Conservation (phyloP, 2,329 filamentous ascomycete genomes). For the Myriosclerotinia curreyana region DNA sequence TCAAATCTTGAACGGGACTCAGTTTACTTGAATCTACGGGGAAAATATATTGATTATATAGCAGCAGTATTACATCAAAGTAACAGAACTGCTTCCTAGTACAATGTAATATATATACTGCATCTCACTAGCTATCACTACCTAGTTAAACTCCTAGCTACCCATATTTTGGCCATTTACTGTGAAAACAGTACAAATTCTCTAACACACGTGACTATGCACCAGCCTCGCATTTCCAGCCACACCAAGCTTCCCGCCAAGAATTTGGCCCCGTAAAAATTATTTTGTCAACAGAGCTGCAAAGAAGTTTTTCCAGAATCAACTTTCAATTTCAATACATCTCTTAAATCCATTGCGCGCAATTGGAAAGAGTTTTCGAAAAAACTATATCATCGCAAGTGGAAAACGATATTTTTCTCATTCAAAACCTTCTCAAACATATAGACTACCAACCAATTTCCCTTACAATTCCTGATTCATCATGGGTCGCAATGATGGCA, state of each 20-base stretch:
- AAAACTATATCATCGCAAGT: not conserved
- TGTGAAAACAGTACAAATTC: no score
- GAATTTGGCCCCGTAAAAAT: conserved; percentile 2
- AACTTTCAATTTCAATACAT: not conserved
- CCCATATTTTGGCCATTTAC: no score
- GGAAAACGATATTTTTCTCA: not conserved
- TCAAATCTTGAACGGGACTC: no score
- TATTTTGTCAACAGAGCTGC: not conserved
- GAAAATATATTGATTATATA: not conserved
- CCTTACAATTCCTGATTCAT: not conserved
- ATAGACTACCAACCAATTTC: not conserved
- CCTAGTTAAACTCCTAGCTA: no score
- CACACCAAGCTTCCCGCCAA: conserved; percentile 28
- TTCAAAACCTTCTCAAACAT: conserved; percentile 18
- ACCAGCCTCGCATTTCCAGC: conserved; percentile 17
- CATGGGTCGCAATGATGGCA: conserved; percentile 12
- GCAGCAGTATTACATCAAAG: not conserved
- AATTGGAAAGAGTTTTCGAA: not conserved
- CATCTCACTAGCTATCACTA: no score
- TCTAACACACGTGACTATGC: not conserved
- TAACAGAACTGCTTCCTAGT: no score
- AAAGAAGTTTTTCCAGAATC: conserved; percentile 24
- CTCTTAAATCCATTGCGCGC: not conserved
- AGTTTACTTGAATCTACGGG: not conserved
- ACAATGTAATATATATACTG: no score